Base-by-base conservation (phyloP, 768 basidiomycete species). In the Phaeotremella skinneri region DNA sequence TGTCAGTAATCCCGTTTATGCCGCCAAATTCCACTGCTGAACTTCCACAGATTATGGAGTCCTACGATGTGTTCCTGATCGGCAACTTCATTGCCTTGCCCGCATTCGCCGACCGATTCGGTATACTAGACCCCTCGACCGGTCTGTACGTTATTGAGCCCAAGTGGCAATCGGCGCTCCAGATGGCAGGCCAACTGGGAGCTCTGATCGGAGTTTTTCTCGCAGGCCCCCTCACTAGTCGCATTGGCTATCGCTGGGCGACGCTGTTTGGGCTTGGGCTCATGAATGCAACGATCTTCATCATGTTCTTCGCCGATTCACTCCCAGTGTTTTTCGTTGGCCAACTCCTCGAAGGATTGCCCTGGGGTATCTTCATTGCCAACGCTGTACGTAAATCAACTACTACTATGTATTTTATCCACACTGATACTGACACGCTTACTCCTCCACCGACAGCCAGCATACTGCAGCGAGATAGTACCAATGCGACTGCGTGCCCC, bases 301-400 rank as follows among this genome's bases (percentile, higher is more conserved):
- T 72, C 57, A 52, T 55, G 52, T 71, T 61, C 61, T 71, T 72
- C 31, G 72, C 67, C 58, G 48, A 67, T 27, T 68, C 70, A 3
- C 60, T 74, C 31, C 56, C 62, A 5, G 30, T 69, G 29, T 69
- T 71, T 54, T 66, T 70, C 50, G 70, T 61, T 27, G 61, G 62
- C 17, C 67, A 74, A 45, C 53, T 74, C 17, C 62, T 72, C 30
- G 66, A 69, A 39, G 73, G 72, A 55, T 29, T 72, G 4, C 59
- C 66, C 17, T 72, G 69, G 68, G 73, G 73, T 45, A 67, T 72
- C 55, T 74, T 72, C 56, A 67, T 71, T 55, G 66, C 72, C 55
- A 70, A 62, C 58, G 57, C 69, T 32, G 11, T 11, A n/a, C 37
- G 11, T 41, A n/a, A 11, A n/a, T 11, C n/a, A 11, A n/a, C 13